phyloP scores from a whole-genome alignment of 495 filamentous ascomycete genomes.

The Aspergillus taichungensis region DNA sequence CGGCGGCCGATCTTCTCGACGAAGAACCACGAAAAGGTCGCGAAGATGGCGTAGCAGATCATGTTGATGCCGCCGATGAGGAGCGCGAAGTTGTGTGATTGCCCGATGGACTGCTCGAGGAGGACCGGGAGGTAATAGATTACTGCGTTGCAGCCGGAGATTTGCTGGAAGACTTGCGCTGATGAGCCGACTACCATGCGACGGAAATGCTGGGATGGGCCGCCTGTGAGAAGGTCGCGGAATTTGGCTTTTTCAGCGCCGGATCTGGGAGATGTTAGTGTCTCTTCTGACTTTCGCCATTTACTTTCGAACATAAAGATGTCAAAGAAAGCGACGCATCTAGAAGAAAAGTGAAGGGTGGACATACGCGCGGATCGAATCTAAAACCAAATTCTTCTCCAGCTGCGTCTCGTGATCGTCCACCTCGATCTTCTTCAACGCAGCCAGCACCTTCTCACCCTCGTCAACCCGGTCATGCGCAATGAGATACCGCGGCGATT shows the following conservation, averaged over 20 bases:
- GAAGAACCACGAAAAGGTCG: constrained; percentile 66
- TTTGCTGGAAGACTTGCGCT: constrained; percentile 58
- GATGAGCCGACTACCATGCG: constrained; percentile 25
- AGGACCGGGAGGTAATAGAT: constrained; percentile 71
- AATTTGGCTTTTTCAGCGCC: constrained; percentile 18
- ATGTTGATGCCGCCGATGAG: constrained; percentile 68
- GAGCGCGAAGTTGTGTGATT: constrained; percentile 48
- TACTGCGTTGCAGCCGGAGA: constrained; percentile 60
- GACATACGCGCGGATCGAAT: constrained; percentile 53
- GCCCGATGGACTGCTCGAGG: constrained; percentile 50
- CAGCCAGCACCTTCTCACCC: constrained; percentile 41
- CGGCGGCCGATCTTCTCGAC: constrained; percentile 60
- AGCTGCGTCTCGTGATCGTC: constrained; percentile 10
- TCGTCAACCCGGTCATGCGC: constrained; percentile 46
- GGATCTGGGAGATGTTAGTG: constrained; percentile 1
- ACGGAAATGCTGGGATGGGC: constrained; percentile 24
- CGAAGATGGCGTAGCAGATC: constrained; percentile 60
- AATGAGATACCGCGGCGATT: constrained; percentile 63
- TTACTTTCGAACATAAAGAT: constrained; percentile 39
- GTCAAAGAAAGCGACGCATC: constrained; percentile 18
- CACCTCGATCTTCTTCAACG: constrained; percentile 6
- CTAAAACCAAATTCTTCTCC: constrained; percentile 54
- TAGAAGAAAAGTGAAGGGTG: background rate
- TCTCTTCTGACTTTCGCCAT: constrained; percentile 10
- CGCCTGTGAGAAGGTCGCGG: constrained; percentile 17